Evolutionary conservation across 257 asterid genomes (phyloP).

Genomic region (Datura wrightii): DNA sequence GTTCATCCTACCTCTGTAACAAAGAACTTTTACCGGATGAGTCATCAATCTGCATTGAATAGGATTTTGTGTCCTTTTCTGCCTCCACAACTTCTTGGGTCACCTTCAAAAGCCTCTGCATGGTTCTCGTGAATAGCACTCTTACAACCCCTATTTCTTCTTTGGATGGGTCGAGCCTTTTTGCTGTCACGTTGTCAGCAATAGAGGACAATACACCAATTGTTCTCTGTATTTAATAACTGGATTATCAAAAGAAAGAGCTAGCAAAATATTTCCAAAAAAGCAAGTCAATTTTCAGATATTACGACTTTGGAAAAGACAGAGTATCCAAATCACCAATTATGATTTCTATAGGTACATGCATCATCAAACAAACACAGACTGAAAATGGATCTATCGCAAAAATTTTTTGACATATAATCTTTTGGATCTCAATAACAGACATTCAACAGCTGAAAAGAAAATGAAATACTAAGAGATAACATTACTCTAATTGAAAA

Average conservation of each 20-base stretch:
- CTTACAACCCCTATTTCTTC: slow-evolving; percentile 40
- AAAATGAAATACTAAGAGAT: background rate
- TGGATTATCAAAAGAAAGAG: background rate
- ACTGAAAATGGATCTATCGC: background rate
- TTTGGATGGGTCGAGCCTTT: background rate
- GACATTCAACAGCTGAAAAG: background rate
- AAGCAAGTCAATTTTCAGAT: background rate
- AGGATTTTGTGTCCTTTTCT: slow-evolving; percentile 47
- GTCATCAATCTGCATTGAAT: slow-evolving; percentile 76
- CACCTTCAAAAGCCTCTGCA: slow-evolving; percentile 70
- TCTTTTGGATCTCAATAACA: background rate
- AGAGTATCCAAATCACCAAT: slow-evolving; percentile 14
- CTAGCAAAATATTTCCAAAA: slow-evolving; percentile 6
- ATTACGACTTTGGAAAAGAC: background rate
- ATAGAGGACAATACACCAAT: slow-evolving; percentile 82
- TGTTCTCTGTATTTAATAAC: slow-evolving; percentile 57
- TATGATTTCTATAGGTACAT: background rate
- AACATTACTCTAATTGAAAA: background rate
- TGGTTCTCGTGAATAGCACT: slow-evolving; percentile 54
- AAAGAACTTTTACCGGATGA: slow-evolving; percentile 50
- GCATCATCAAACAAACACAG: background rate
- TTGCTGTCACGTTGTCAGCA: slow-evolving; percentile 57
- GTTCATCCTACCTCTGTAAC: slow-evolving; percentile 61
- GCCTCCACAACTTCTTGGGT: slow-evolving; percentile 58
- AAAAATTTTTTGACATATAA: background rate